Conservation (phyloP, 2,329 filamentous ascomycete genomes). For the Monosporascus cannonballus region DNA sequence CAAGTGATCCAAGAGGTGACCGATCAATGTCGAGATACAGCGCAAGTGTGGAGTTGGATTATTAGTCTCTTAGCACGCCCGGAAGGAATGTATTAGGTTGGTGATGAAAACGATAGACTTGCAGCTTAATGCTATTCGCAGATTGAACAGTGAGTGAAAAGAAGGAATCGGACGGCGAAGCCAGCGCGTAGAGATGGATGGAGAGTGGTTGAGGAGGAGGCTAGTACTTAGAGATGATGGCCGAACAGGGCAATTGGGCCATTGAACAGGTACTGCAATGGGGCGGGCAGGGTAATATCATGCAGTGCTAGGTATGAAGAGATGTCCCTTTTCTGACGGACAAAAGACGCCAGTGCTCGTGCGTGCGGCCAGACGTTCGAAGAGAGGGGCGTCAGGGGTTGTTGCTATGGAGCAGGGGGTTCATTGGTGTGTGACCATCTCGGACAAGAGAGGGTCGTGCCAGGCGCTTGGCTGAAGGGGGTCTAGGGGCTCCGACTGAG, state of each 20-base stretch:
- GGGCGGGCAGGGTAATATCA: background rate
- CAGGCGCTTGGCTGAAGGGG: background rate
- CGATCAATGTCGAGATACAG: conserved; percentile 4
- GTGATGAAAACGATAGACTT: conserved; percentile 14
- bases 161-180: conserved; percentile 21
- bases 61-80: conserved; percentile 8
- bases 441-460: background rate
- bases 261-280: background rate
- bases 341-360: background rate
- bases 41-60: background rate
- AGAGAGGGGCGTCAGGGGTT: background rate
- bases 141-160: conserved; percentile 10
- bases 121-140: conserved; percentile 4
- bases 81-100: conserved; percentile 17
- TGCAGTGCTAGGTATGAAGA: background rate
- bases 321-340: background rate
- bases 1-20: conserved; percentile 4
- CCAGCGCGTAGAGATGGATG: conserved; percentile 23
- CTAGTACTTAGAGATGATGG: conserved; percentile 16
- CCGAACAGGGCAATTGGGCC: conserved; percentile 10
- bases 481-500: background rate
- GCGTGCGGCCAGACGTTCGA: background rate
- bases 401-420: background rate
- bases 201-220: conserved; percentile 19
- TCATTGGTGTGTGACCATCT: background rate